Conservation (phyloP, 2,329 filamentous ascomycete genomes). For the Cladosporium colombiae region DNA sequence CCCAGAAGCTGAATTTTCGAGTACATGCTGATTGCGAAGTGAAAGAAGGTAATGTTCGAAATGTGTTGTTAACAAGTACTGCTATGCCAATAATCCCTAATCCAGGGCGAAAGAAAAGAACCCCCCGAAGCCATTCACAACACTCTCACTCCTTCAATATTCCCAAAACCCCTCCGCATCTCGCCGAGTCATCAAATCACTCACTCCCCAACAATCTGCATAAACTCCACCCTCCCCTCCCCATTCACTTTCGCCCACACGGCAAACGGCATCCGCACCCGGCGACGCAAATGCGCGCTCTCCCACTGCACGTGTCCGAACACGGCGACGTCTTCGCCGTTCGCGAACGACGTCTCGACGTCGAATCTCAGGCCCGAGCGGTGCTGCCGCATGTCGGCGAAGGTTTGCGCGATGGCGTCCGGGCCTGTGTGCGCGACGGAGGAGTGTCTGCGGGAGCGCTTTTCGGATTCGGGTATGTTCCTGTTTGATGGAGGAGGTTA, state of each 20-base stretch:
- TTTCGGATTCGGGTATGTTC: slow-evolving; percentile 10
- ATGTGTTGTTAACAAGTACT: neutral
- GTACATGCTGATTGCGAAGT: neutral
- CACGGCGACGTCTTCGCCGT: slow-evolving; percentile 4
- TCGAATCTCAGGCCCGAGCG: neutral
- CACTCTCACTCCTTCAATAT: too few species aligned
- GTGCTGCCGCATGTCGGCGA: slow-evolving; percentile 11
- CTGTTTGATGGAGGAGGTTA: neutral
- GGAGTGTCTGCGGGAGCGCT: slow-evolving; percentile 1
- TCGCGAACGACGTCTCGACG: slow-evolving; percentile 3
- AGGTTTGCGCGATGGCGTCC: slow-evolving; percentile 2
- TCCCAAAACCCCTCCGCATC: too few species aligned
- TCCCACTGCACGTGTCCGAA: slow-evolving; percentile 15
- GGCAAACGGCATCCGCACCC: slow-evolving; percentile 13
- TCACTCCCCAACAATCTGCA: slow-evolving; percentile 16
- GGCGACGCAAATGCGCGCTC: neutral
- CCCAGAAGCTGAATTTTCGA: neutral
- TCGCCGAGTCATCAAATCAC: too few species aligned
- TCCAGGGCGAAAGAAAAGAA: neutral
- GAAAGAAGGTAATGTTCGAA: neutral
- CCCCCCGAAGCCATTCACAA: too few species aligned
- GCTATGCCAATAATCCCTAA: neutral
- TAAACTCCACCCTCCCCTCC: slow-evolving; percentile 13
- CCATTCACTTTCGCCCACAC: slow-evolving; percentile 16
- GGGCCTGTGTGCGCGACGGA: slow-evolving; percentile 14